Base-by-base conservation (phyloP, 148 eudicot species). In the Rhododendron henanense region DNA sequence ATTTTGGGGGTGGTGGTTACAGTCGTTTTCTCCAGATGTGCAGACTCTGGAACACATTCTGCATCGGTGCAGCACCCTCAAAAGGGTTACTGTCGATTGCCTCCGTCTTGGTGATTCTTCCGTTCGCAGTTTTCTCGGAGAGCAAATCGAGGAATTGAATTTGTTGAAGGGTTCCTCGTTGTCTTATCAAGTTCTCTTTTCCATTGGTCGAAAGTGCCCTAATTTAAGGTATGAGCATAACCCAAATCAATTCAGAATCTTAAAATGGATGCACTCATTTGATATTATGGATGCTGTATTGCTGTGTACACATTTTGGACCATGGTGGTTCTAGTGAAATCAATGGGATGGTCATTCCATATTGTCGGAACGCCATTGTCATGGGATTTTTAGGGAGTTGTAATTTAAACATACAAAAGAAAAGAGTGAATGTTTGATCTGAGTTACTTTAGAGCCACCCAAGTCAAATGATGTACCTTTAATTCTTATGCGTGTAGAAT, bases 1-100 rank as follows among this genome's bases (percentile, higher is more conserved):
- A 37, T 57, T 41, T 82, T 59, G 31, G 78, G 21, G 48, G 84
- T 65, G 82, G 77, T 77, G 84, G 74, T 5, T 14, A 21, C 82
- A 92, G 94, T 88, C 35, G 57, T 88, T 90, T 87, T 92, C 92
- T 63, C 88, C 88, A 35, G 89, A 90, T 86, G 74, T 14, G 33
- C 74, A 55, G 85, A 82, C 90, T 83, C 81, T 89, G 50, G 76
- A 84, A 81, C 85, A 31, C 44, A 84, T 90, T 67, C 19, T 84
- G 19, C 25, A 39, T 53, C 88, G 87, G 63, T 80, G 88, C 81
- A 48, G 84, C 47, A 85, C 74, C 48, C 84, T 84, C 23, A 89
- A 83, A 82, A 85, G 67, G 61, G 31, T 92, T 19, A 87, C 91
- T 15, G 45, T 92, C 51, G 90, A 92, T 84, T 92, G 94, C 84